Evolutionary conservation across 2,329 filamentous ascomycete species (phyloP).

Genomic region (Nothopassalora personata): DNA sequence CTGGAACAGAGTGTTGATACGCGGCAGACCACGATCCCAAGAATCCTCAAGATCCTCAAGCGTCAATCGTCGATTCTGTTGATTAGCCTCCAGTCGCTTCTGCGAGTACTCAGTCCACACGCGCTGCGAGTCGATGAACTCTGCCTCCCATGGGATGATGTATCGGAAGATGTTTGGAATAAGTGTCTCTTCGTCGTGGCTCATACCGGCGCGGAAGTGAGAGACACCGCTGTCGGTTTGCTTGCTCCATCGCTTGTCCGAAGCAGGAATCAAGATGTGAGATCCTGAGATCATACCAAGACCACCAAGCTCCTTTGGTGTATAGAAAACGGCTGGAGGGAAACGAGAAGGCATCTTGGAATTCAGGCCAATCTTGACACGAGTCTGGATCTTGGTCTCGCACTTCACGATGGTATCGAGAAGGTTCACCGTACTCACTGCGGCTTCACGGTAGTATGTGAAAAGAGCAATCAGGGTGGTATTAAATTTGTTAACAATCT

Average conservation of each 20-base stretch:
- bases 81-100: conserved; percentile 92
- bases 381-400: conserved; percentile 97
- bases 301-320: conserved; percentile 93
- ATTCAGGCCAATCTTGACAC: conserved; percentile 97
- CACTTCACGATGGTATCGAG: conserved; percentile 98
- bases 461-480: conserved; percentile 94
- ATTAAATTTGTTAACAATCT: conserved; percentile 99
- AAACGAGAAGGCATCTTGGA: conserved; percentile 99
- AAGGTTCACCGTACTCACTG: conserved; percentile 88
- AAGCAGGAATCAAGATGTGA: conserved; percentile 93
- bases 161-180: conserved; percentile 99
- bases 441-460: conserved; percentile 96
- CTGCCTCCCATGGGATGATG: conserved; percentile 97
- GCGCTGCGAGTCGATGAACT: conserved; percentile 97
- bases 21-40: conserved; percentile 94
- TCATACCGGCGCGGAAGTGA: conserved; percentile 96
- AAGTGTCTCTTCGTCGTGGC: conserved; percentile 92
- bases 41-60: conserved; percentile 96
- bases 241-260: conserved; percentile 97
- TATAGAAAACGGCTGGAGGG: conserved; percentile 97
- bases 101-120: conserved; percentile 99
- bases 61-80: conserved; percentile 90
- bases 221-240: conserved; percentile 97
- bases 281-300: conserved; percentile 98
- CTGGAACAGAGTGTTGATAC: conserved; percentile 98